These are phyloP conservation scores for Waitea zeae DNA, from an alignment of 1,284 basidiomycete species.

Conservation along the genomic window DNA sequence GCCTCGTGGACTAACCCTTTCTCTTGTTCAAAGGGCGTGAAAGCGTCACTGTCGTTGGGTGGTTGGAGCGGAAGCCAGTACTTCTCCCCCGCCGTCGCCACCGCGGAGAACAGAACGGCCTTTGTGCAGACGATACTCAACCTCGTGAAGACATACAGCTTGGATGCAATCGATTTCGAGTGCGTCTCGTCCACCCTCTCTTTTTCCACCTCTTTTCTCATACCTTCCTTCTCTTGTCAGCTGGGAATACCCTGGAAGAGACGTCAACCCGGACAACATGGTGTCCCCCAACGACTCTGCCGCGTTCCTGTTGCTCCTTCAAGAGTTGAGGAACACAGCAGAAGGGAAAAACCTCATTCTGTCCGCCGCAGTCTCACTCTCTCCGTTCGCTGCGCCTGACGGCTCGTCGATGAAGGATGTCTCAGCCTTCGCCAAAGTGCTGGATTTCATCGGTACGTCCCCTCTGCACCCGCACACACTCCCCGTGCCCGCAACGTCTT, in stretches of 20 bases:
- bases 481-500: not conserved
- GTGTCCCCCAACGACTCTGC: slow-evolving; percentile 42
- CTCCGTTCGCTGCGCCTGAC: slow-evolving; percentile 32
- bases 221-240: slow-evolving; percentile 20
- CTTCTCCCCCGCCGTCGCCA: slow-evolving; percentile 63
- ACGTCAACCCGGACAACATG: slow-evolving; percentile 52
- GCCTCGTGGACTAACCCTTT: not conserved
- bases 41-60: slow-evolving; percentile 67
- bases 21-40: slow-evolving; percentile 26
- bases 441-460: slow-evolving; percentile 38
- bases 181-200: slow-evolving; percentile 16
- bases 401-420: slow-evolving; percentile 39
- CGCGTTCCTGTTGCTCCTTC: slow-evolving; percentile 38
- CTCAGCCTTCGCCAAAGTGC: slow-evolving; percentile 32
- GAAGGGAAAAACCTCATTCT: slow-evolving; percentile 22
- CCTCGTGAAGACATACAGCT: slow-evolving; percentile 43
- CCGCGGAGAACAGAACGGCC: slow-evolving; percentile 35
- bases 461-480: not conserved
- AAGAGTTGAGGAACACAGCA: slow-evolving; percentile 22
- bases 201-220: not conserved
- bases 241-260: slow-evolving; percentile 68
- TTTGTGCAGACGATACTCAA: slow-evolving; percentile 51
- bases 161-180: slow-evolving; percentile 84
- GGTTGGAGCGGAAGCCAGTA: slow-evolving; percentile 73
- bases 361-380: slow-evolving; percentile 36